Percentiles rank a stretch among this genome's conserved stretches.
Evolutionary conservation across 2,329 filamentous ascomycete species (phyloP).

Genomic region (Xylariaceae sp.): DNA sequence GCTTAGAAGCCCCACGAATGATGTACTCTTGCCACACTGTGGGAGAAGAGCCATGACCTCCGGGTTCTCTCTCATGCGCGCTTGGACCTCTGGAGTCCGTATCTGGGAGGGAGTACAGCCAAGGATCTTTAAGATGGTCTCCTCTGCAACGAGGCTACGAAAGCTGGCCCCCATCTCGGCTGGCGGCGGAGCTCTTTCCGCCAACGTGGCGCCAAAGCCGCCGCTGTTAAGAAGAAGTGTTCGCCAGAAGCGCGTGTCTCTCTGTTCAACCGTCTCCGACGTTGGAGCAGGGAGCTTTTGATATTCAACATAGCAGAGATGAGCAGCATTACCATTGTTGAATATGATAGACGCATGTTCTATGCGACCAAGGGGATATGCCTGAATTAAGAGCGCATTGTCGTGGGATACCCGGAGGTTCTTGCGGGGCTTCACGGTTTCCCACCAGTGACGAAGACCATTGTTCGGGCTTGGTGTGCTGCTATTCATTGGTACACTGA

Average conservation of each 20-base stretch:
- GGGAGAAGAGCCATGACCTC: constrained; percentile 21
- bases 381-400: constrained; percentile 27
- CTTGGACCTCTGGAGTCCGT: constrained; percentile 20
- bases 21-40: constrained; percentile 14
- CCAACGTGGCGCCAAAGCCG: not conserved
- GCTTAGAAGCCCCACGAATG: constrained; percentile 22
- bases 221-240: constrained; percentile 26
- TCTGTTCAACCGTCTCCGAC: constrained; percentile 17
- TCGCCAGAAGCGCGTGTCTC: constrained; percentile 8
- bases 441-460: constrained; percentile 31
- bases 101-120: constrained; percentile 24
- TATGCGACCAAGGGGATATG: constrained; percentile 29
- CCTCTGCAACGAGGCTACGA: constrained; percentile 29
- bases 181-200: not conserved
- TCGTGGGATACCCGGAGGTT: constrained; percentile 22
- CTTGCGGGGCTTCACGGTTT: constrained; percentile 19
- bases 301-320: constrained; percentile 30
- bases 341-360: constrained; percentile 31
- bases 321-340: constrained; percentile 28
- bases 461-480: constrained; percentile 2
- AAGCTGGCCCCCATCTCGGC: constrained; percentile 17
- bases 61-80: constrained; percentile 18
- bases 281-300: constrained; percentile 10
- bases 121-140: constrained; percentile 23
- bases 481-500: constrained; percentile 9